A percentile compares a stretch with the other conserved stretches of the same genome.
Conservation (phyloP, 345 rosid species). For the Acer saccharum region DNA sequence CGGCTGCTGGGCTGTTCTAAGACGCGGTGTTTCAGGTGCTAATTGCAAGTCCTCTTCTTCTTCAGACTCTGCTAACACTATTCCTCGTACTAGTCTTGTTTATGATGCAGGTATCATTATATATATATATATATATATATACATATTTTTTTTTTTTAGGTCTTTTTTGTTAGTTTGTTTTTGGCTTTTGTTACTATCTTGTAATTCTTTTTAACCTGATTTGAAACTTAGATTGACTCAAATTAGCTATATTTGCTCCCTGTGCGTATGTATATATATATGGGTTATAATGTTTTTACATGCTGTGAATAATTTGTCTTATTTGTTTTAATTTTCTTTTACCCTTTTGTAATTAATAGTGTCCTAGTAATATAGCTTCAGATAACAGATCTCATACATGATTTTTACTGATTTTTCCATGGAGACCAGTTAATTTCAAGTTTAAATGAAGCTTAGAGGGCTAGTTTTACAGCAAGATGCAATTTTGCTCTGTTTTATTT, state of each 20-base stretch:
- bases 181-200: neutral
- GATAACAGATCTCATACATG: slow-evolving; percentile 27
- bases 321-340: neutral
- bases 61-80: slow-evolving; percentile 50
- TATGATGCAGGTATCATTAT: slow-evolving; percentile 63
- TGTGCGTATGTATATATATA: neutral
- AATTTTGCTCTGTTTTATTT: neutral
- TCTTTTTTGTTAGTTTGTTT: neutral
- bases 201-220: too few relatives aligned
- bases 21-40: slow-evolving; percentile 47
- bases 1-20: slow-evolving; percentile 70
- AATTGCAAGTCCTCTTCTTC: slow-evolving; percentile 56
- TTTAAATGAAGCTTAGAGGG: neutral
- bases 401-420: slow-evolving; percentile 14
- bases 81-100: slow-evolving; percentile 79
- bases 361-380: neutral
- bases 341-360: neutral
- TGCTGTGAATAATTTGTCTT: neutral
- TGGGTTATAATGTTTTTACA: slow-evolving; percentile 17
- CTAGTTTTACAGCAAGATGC: neutral
- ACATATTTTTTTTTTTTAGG: neutral
- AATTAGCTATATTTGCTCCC: neutral
- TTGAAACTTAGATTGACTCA: neutral
- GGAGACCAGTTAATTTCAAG: neutral
- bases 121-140: neutral